Conservation (phyloP, 495 filamentous ascomycete genomes). For the Staphylotrichum tortipilum region DNA sequence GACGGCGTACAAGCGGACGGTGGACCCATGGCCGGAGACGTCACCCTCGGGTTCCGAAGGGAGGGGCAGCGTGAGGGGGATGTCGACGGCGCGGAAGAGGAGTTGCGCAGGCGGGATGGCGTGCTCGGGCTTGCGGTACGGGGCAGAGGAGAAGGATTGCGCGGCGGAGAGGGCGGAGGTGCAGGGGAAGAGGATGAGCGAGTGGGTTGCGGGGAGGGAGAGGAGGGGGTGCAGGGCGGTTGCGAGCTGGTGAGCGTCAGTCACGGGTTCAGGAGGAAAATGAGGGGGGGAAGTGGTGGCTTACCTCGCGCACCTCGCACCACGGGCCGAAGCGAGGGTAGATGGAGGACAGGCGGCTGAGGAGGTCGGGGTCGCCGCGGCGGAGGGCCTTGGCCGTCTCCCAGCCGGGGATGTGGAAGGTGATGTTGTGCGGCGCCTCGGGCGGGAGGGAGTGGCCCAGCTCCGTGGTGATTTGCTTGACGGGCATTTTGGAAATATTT, state of each 20-base stretch:
- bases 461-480: slow-evolving; percentile 26
- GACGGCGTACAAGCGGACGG: slow-evolving; percentile 29
- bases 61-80: slow-evolving; percentile 1
- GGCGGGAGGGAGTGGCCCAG: slow-evolving; percentile 35
- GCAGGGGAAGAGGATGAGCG: slow-evolving; percentile 21
- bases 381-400: slow-evolving; percentile 20
- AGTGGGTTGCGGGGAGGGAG: slow-evolving; percentile 18
- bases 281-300: neutral
- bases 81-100: slow-evolving; percentile 28
- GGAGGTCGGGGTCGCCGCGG: slow-evolving; percentile 23
- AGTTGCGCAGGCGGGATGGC: slow-evolving; percentile 20
- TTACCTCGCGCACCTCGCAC: slow-evolving; percentile 18
- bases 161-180: slow-evolving; percentile 19
- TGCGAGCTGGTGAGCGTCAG: slow-evolving; percentile 25
- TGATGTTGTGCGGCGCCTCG: slow-evolving; percentile 34
- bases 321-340: slow-evolving; percentile 38
- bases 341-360: slow-evolving; percentile 23
- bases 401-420: slow-evolving; percentile 29
- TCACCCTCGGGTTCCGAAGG: slow-evolving; percentile 5
- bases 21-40: neutral
- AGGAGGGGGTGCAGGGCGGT: slow-evolving; percentile 18
- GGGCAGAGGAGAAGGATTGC: slow-evolving; percentile 14
- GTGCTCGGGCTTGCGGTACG: slow-evolving; percentile 9
- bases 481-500: slow-evolving; percentile 17
- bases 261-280: too few relatives aligned